Evolutionary conservation across 169 alveolate genomes (phyloP), one percentile per base, ranked within the genome.

Genomic region (Condylostoma magnum): DNA sequence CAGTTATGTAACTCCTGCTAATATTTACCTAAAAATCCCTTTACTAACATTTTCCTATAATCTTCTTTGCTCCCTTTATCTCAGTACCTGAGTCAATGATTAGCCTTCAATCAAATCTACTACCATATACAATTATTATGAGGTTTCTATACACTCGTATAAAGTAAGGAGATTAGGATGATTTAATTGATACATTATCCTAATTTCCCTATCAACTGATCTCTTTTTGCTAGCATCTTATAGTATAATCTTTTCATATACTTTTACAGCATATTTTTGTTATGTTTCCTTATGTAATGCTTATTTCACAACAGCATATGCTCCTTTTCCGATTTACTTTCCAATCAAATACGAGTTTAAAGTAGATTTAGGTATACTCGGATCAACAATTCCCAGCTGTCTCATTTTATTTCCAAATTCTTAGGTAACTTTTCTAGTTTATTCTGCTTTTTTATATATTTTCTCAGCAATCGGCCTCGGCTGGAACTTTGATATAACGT

Each of bases 291-390:
- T 85, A 63, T 89, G 84, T 1, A 82, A 57, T 10, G 91, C 97
- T 30, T 81, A 78, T 77, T 84, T 88, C 4, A 92, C 97, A 6
- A 82, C 84, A 2, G 95, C 97, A 79, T 92, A 92, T 4, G 94
- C 93, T 0, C 97, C 97, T 68, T 89, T 73, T 0, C 97, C 95
- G 33, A 92, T 74, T 47, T 69, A 54, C n/a, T 53, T 63, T 22
- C 80, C 84, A 18, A 85, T 65, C 30, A 36, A 48, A 34, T 78
- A 78, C 44, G 69, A 80, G 5, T 50, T 10, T 2, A 77, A 48
- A 50, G 57, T 48, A n/a, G n/a, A n/a, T n/a, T n/a, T n/a, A n/a
- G n/a, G n/a, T n/a, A n/a, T n/a, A n/a, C n/a, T n/a, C n/a, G n/a
- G n/a, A n/a, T n/a, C n/a, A n/a, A n/a, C n/a, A n/a, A n/a, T n/a